These are phyloP conservation scores for Adansonia digitata DNA, from an alignment of 345 rosid species.

Conservation along the genomic window DNA sequence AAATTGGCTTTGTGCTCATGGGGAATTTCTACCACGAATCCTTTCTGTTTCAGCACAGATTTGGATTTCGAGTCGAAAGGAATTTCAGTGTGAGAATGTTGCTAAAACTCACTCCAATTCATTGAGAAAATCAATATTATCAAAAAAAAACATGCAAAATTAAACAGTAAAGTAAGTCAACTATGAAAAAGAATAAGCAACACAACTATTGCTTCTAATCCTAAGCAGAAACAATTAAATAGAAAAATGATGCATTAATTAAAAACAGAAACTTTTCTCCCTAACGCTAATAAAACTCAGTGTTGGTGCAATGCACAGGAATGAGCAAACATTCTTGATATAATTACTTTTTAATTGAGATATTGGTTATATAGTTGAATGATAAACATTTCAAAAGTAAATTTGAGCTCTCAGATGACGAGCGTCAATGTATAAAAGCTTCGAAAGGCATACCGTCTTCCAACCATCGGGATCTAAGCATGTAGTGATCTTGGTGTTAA, in stretches of 20 bases:
- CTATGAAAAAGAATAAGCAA: not conserved
- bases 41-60: slow-evolving; percentile 10
- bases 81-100: not conserved
- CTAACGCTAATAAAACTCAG: not conserved
- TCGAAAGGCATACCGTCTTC: slow-evolving; percentile 64
- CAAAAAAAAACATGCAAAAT: slow-evolving; percentile 77
- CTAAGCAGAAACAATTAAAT: not conserved
- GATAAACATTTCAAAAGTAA: not conserved
- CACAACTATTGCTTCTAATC: not conserved
- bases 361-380: not conserved
- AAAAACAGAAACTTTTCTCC: not conserved
- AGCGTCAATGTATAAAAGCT: slow-evolving; percentile 2
- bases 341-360: not conserved
- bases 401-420: not conserved
- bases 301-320: not conserved
- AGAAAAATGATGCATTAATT: not conserved
- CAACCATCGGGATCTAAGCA: slow-evolving; percentile 99
- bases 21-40: slow-evolving; percentile 1
- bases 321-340: not conserved
- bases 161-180: not conserved
- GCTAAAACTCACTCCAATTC: slow-evolving; percentile 69
- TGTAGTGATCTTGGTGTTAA: slow-evolving; percentile 89
- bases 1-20: not conserved
- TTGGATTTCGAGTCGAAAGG: slow-evolving; percentile 11
- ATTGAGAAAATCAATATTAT: slow-evolving; percentile 79